These are phyloP conservation scores for Begonia fuchsioides DNA, from an alignment of 306 rosid species.

Conservation along the genomic window DNA sequence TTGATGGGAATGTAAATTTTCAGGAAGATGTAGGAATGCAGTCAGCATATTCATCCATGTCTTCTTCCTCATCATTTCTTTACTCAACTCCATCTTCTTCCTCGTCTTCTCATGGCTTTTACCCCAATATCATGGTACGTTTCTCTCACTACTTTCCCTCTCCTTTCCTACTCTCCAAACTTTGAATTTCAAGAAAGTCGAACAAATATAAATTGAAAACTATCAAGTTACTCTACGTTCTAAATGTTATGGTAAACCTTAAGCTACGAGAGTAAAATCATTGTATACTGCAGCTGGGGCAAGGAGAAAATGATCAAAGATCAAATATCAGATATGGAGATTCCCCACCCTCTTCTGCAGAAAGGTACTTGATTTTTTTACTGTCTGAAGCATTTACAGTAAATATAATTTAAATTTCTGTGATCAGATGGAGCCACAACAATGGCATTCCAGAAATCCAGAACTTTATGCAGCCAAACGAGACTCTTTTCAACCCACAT, in stretches of 20 bases:
- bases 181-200: too few relatives aligned
- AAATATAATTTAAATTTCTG: neutral
- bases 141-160: slow-evolving; percentile 8
- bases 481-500: slow-evolving; percentile 42
- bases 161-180: slow-evolving; percentile 48
- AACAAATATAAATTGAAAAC: too few relatives aligned
- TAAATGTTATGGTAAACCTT: too few relatives aligned
- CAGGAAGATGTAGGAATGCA: slow-evolving; percentile 67
- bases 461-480: slow-evolving; percentile 41
- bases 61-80: slow-evolving; percentile 60
- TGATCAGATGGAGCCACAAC: slow-evolving; percentile 62
- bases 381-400: too few relatives aligned
- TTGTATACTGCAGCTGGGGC: slow-evolving; percentile 44
- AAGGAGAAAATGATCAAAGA: slow-evolving; percentile 51
- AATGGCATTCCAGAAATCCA: slow-evolving; percentile 38
- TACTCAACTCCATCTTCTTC: slow-evolving; percentile 63
- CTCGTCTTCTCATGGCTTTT: slow-evolving; percentile 26
- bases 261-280: neutral
- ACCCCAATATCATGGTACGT: neutral
- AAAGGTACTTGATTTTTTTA: slow-evolving; percentile 34
- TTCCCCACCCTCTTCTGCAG: slow-evolving; percentile 39
- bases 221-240: neutral
- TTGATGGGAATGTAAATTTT: slow-evolving; percentile 2
- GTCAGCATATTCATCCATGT: slow-evolving; percentile 42
- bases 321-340: slow-evolving; percentile 50